Conservation (phyloP, 2,329 filamentous ascomycete genomes). For the Fusarium nurragi region DNA sequence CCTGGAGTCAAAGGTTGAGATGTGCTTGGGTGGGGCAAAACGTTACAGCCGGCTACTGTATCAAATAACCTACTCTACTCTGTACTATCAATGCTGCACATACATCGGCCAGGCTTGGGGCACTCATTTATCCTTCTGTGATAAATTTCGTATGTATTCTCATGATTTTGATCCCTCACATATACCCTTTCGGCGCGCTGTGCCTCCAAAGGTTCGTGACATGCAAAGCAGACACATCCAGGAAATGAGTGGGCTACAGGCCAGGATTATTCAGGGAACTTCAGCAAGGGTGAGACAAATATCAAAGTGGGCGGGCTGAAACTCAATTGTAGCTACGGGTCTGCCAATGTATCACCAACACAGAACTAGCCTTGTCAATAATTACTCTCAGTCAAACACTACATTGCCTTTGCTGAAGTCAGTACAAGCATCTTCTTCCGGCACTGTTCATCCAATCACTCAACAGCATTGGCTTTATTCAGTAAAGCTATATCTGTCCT, state of each 20-base stretch:
- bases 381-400: not conserved
- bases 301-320: slow-evolving; percentile 3
- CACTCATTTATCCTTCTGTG: too few relatives aligned
- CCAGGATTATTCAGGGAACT: slow-evolving; percentile 19
- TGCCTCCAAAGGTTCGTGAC: too few relatives aligned
- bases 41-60: slow-evolving; percentile 4
- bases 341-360: not conserved
- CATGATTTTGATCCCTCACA: too few relatives aligned
- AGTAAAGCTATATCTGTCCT: not conserved
- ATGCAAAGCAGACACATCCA: not conserved
- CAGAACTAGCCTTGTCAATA: not conserved
- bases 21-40: slow-evolving; percentile 41
- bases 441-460: not conserved
- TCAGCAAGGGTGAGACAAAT: slow-evolving; percentile 28
- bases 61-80: not conserved
- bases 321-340: not conserved
- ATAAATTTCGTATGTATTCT: not conserved
- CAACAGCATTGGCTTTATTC: not conserved
- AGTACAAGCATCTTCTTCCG: not conserved
- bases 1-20: slow-evolving; percentile 34
- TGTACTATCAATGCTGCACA: not conserved
- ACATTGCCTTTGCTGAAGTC: not conserved
- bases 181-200: too few relatives aligned
- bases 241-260: slow-evolving; percentile 7
- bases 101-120: not conserved